phyloP scores from a whole-genome alignment of 2,329 filamentous ascomycete genomes.

The Colletotrichum godetiae region DNA sequence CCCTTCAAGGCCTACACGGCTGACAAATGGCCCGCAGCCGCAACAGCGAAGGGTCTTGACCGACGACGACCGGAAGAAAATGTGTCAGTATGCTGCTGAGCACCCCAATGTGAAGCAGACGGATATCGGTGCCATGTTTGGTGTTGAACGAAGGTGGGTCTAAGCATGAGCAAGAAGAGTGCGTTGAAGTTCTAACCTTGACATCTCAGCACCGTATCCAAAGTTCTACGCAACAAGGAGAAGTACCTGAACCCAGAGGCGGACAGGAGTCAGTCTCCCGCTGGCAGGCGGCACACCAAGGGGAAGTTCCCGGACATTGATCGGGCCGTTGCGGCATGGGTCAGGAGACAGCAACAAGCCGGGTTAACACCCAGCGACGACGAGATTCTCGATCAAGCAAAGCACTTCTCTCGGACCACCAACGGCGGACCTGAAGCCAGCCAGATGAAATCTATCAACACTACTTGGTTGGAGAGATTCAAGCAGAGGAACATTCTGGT shows the following conservation, averaged over 20 bases:
- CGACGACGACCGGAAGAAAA: conserved; percentile 87
- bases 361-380: conserved; percentile 80
- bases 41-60: conserved; percentile 89
- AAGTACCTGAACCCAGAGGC: conserved; percentile 84
- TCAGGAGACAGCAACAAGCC: conserved; percentile 81
- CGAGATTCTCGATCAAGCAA: conserved; percentile 87
- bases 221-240: conserved; percentile 93
- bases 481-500: conserved; percentile 81
- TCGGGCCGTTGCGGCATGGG: conserved; percentile 88
- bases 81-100: conserved; percentile 94
- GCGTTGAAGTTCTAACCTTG: conserved; percentile 41
- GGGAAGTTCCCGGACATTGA: conserved; percentile 92
- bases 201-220: conserved; percentile 88
- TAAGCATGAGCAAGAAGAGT: background rate
- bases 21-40: conserved; percentile 58
- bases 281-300: conserved; percentile 77
- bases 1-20: conserved; percentile 61
- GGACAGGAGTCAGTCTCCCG: conserved; percentile 81
- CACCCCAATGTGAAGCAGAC: conserved; percentile 93
- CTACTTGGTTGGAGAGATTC: conserved; percentile 92
- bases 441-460: conserved; percentile 76
- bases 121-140: conserved; percentile 95
- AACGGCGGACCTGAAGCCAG: conserved; percentile 74
- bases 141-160: conserved; percentile 93
- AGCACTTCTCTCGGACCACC: conserved; percentile 75